A percentile compares a stretch with the other conserved stretches of the same genome.
phyloP scores from a whole-genome alignment of 2,329 filamentous ascomycete species.

The Sarocladium kiliense region DNA sequence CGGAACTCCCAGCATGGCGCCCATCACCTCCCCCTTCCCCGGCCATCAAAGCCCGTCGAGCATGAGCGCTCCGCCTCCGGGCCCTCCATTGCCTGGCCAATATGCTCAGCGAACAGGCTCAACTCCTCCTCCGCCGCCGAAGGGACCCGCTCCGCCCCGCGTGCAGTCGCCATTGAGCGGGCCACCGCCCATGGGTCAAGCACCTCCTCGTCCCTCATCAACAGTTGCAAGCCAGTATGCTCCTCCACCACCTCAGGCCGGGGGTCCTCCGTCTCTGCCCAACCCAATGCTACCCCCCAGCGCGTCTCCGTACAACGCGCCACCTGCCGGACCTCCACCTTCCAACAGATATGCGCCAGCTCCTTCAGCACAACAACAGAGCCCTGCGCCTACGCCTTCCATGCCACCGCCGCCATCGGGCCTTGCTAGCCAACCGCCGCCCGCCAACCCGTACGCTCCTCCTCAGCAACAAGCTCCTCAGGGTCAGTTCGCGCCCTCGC shows the following conservation, averaged over 20 bases:
- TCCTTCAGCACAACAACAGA: conserved; percentile 49
- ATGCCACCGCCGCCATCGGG: conserved; percentile 34
- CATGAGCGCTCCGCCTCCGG: conserved; percentile 27
- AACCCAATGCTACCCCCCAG: conserved; percentile 65
- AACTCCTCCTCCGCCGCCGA: conserved; percentile 78
- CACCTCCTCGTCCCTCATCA: conserved; percentile 53
- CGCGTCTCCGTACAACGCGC: conserved; percentile 80
- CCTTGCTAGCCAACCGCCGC: conserved; percentile 38
- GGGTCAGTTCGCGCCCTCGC: conserved; percentile 58
- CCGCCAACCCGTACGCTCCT: conserved; percentile 36
- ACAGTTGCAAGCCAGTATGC: conserved; percentile 56
- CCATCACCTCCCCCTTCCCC: conserved; percentile 72
- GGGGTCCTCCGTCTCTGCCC: conserved; percentile 54
- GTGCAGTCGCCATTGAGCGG: conserved; percentile 67
- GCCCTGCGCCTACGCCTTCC: conserved; percentile 35
- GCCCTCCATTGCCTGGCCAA: conserved; percentile 53
- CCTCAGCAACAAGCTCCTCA: conserved; percentile 41
- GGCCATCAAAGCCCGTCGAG: conserved; percentile 47
- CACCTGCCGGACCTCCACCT: conserved; percentile 64
- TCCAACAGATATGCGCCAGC: conserved; percentile 71
- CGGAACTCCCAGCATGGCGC: conserved; percentile 62
- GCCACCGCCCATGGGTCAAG: conserved; percentile 46
- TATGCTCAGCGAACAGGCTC: conserved; percentile 58
- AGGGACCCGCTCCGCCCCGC: conserved; percentile 64
- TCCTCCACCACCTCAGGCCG: conserved; percentile 54